A percentile compares a stretch with the other conserved stretches of the same genome.
Conservation (phyloP, 495 filamentous ascomycete genomes). For the Jackrogersella multiformis region DNA sequence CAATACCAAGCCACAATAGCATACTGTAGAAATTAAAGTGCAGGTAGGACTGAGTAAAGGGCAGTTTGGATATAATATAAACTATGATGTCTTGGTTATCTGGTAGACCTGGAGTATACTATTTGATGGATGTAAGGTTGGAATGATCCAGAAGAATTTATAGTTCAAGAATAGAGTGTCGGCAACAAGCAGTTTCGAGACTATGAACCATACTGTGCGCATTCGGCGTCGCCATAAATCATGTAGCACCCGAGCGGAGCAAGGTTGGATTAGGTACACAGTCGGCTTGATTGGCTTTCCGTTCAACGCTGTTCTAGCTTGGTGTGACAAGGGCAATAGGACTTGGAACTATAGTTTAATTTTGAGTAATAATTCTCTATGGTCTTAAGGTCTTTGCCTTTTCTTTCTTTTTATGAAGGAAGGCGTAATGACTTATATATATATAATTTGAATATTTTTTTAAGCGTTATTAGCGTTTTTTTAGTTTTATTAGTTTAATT, state of each 20-base stretch:
- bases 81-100: constrained; percentile 25
- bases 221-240: constrained; percentile 21
- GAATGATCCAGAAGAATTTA: constrained; percentile 20
- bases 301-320: constrained; percentile 62
- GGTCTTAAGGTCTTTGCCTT: no score
- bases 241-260: background rate
- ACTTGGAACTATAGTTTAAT: no score
- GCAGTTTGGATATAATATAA: constrained; percentile 24
- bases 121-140: constrained; percentile 20
- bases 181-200: constrained; percentile 22
- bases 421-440: no score
- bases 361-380: no score
- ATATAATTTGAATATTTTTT: no score
- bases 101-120: constrained; percentile 22
- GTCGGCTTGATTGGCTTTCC: constrained; percentile 26
- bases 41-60: constrained; percentile 23
- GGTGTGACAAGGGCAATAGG: no score
- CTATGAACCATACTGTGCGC: constrained; percentile 22
- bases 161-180: constrained; percentile 23
- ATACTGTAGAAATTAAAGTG: constrained; percentile 24
- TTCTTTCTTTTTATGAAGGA: no score
- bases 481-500: no score
- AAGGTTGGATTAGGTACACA: background rate
- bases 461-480: no score
- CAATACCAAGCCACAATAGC: constrained; percentile 15